These are phyloP conservation scores for Rhizopus sp. DNA, from an alignment of 371 early-diverging fungal genomes.

Conservation along the genomic window DNA sequence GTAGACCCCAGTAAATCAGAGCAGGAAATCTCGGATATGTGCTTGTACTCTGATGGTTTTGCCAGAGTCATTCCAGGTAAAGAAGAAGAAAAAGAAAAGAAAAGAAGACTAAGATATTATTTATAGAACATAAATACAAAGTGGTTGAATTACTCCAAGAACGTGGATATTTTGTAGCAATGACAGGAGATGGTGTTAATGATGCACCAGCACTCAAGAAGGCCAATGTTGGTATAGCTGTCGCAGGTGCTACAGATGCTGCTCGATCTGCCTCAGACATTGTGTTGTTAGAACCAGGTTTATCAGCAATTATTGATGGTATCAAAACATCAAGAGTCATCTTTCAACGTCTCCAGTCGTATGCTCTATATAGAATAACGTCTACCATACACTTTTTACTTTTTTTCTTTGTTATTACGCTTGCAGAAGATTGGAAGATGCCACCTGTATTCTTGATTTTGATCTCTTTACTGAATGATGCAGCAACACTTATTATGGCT, in stretches of 20 bases:
- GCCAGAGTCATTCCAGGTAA: conserved; percentile 78
- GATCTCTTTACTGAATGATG: conserved; percentile 87
- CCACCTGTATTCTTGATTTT: conserved; percentile 83
- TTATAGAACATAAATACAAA: conserved; percentile 58
- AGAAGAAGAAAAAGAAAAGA: not conserved
- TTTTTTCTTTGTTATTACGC: conserved; percentile 89
- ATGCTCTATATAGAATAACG: conserved; percentile 89
- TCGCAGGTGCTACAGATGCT: conserved; percentile 89
- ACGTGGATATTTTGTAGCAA: conserved; percentile 60
- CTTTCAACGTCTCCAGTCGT: conserved; percentile 90
- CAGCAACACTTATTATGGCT: conserved; percentile 90
- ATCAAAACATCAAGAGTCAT: conserved; percentile 83
- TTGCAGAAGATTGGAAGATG: conserved; percentile 81
- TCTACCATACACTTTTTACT: conserved; percentile 91
- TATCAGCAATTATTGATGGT: conserved; percentile 89
- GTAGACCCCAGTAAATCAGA: conserved; percentile 62
- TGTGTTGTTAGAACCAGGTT: conserved; percentile 85
- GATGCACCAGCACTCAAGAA: conserved; percentile 81
- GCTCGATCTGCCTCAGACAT: conserved; percentile 94
- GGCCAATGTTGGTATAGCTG: conserved; percentile 71
- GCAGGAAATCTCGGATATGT: conserved; percentile 71
- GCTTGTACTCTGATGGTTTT: conserved; percentile 76
- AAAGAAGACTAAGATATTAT: no score
- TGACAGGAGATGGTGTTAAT: conserved; percentile 89
- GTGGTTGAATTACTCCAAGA: conserved; percentile 59